Evolutionary conservation across 2,329 filamentous ascomycete genomes (phyloP), one percentile per base, ranked within the genome.

Genomic region (Cyanodermella asteris): DNA sequence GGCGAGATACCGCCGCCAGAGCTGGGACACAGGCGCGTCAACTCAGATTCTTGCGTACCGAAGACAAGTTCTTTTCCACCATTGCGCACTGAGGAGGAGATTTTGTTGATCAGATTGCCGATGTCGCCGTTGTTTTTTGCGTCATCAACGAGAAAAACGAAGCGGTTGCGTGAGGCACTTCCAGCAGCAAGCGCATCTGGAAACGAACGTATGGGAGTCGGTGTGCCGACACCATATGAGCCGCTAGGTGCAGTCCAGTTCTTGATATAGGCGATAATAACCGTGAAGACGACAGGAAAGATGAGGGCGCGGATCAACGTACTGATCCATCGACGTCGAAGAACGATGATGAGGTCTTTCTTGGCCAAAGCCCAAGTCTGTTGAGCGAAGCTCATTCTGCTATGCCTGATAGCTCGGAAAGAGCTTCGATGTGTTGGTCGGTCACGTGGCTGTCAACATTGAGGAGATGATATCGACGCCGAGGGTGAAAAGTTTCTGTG

Each of bases 211-310:
- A 87, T 49, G 1, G 64, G 55, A 5, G 47, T 48, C 1, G 62
- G 42, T 1, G 52, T 41, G 24, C 69, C 71, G 34, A 84, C 64
- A 19, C 77, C 77, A 36, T 58, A 82, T 2, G 56, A 49, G 1
- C 71, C 68, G 2, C 72, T 69, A 1, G 75, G 70, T 3, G 76
- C 61, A 36, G 82, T 77, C 34, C 84, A 63, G 42, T 78, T 76
- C 39, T 72, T 69, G 12, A 73, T 68, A 40, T 71, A 80, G 29
- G 27, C 15, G 13, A 29, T 13, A n/a, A 29, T 14, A 16, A 29
- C 14, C 8, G 26, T 19, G n/a, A 28, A 14, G n/a, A 20, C 23
- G 10, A 29, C 12, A 10, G 27, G 27, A 6, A 29, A 21, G 4
- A 27, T 21, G 7, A 26, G 4, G 3, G 27, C 27, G 3, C 27